phyloP scores from a whole-genome alignment of 768 basidiomycete species.

The Kwoniella dendrophila region DNA sequence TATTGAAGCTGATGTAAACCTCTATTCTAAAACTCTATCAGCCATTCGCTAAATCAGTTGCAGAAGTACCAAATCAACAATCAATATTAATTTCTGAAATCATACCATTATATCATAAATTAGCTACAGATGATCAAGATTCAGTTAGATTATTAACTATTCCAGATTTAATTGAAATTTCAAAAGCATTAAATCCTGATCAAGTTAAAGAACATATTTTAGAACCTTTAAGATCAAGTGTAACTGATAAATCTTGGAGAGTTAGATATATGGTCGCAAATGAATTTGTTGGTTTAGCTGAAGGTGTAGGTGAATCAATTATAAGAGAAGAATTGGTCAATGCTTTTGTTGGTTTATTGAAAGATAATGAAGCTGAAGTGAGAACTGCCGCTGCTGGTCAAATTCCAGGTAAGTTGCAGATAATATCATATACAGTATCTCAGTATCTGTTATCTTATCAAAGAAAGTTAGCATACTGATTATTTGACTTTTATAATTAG shows the following conservation, averaged over 20 bases:
- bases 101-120: constrained; percentile 86
- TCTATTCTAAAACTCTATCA: too few species aligned
- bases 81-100: constrained; percentile 81
- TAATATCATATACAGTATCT: neutral
- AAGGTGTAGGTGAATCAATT: constrained; percentile 83
- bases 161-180: constrained; percentile 91
- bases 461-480: neutral
- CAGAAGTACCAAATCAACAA: constrained; percentile 59
- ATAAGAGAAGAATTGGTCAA: constrained; percentile 91
- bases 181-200: constrained; percentile 75
- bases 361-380: constrained; percentile 98
- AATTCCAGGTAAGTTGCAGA: constrained; percentile 75
- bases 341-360: constrained; percentile 89
- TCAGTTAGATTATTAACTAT: constrained; percentile 94
- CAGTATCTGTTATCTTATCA: neutral
- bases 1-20: too few species aligned
- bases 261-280: constrained; percentile 98
- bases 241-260: constrained; percentile 96
- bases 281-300: constrained; percentile 90
- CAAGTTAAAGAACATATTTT: constrained; percentile 89
- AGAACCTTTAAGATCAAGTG: constrained; percentile 81
- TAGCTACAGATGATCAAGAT: constrained; percentile 95
- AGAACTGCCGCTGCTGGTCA: constrained; percentile 94
- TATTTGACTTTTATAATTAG: constrained; percentile 57
- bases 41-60: constrained; percentile 77